Evolutionary conservation across 306 rosid genomes (phyloP).

Genomic region (Hylodesmum podocarpum): DNA sequence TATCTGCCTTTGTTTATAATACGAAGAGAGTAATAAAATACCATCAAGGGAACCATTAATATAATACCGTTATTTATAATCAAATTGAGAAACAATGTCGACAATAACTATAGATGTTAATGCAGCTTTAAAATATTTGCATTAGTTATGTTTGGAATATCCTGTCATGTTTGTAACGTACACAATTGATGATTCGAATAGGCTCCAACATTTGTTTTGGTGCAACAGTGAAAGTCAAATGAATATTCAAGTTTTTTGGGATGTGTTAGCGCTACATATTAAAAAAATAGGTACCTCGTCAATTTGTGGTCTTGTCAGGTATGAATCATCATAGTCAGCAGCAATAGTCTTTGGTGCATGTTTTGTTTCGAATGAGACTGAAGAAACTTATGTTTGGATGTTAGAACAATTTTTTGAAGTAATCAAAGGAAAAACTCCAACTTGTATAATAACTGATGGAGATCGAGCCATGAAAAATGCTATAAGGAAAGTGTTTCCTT

Average conservation of each 20-base stretch:
- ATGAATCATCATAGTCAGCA: background rate
- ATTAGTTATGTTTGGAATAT: background rate
- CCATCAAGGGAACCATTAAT: too few species aligned
- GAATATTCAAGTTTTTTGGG: background rate
- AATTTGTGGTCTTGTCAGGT: too few species aligned
- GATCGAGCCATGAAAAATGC: background rate
- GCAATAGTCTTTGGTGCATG: too few species aligned
- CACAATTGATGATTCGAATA: background rate
- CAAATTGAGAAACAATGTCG: background rate
- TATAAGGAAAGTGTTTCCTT: too few species aligned
- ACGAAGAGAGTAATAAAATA: too few species aligned
- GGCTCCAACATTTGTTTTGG: background rate
- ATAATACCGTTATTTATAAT: background rate
- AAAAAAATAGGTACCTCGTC: background rate
- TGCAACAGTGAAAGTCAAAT: background rate
- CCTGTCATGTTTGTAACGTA: background rate
- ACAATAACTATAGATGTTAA: background rate
- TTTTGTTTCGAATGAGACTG: too few species aligned
- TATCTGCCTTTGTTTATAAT: too few species aligned
- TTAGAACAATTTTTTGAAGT: too few species aligned
- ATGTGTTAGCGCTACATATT: background rate
- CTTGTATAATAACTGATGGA: too few species aligned
- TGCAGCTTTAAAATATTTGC: background rate
- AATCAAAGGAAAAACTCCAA: too few species aligned
- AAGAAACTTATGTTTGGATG: too few species aligned